Percentiles rank a stretch among this genome's conserved stretches.
These are phyloP conservation scores for Botrytis sinoallii DNA, from an alignment of 2,329 filamentous ascomycete species.

Conservation along the genomic window DNA sequence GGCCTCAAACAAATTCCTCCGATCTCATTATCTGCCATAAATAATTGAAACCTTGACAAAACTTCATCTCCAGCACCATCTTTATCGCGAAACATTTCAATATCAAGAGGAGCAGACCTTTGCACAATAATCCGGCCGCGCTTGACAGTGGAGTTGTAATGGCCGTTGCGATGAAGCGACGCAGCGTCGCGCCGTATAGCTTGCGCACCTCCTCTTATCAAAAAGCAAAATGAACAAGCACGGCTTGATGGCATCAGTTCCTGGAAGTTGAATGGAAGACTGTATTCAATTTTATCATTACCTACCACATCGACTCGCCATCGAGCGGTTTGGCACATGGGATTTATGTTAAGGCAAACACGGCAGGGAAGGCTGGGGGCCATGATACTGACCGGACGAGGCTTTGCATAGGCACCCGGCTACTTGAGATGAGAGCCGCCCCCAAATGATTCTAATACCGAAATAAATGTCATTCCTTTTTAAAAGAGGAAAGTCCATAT, in stretches of 20 bases:
- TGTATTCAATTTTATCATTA: not conserved
- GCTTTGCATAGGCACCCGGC: not conserved
- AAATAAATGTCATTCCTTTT: not conserved
- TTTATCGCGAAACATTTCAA: not conserved
- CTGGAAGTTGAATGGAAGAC: not conserved
- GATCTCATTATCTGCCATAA: not conserved
- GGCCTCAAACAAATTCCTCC: too few relatives aligned
- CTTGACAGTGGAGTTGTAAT: not conserved
- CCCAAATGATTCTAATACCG: not conserved
- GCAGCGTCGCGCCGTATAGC: not conserved
- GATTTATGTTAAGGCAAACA: not conserved
- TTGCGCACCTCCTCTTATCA: not conserved
- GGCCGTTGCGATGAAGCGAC: not conserved
- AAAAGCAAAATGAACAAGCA: not conserved
- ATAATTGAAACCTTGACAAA: not conserved
- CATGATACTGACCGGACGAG: not conserved
- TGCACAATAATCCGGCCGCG: not conserved
- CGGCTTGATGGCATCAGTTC: not conserved
- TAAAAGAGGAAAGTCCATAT: too few relatives aligned
- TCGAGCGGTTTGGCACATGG: too few relatives aligned
- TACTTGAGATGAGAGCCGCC: not conserved
- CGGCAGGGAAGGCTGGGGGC: not conserved
- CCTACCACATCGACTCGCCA: not conserved
- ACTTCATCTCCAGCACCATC: not conserved
- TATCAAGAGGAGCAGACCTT: not conserved